Evolutionary conservation across 2,329 filamentous ascomycete genomes (phyloP).

Genomic region (Pseudovirgaria hyperparasitica): DNA sequence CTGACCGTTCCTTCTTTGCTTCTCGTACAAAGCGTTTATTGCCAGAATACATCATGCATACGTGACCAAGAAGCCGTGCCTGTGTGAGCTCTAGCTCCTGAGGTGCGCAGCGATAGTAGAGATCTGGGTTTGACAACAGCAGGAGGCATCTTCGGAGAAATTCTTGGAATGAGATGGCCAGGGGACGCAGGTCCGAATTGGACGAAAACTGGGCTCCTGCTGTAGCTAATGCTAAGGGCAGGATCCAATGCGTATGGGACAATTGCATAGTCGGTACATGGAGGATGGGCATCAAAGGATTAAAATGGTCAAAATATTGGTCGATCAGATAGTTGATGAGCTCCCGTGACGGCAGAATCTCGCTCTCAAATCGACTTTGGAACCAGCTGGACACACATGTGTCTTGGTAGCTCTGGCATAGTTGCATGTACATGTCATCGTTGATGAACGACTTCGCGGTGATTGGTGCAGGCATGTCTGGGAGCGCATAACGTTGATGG

Average conservation of each 20-base stretch:
- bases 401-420: slow-evolving; percentile 1
- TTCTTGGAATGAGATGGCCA: slow-evolving; percentile 1
- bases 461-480: slow-evolving; percentile 3
- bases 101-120: neutral
- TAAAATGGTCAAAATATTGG: slow-evolving; percentile 4
- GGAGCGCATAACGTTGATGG: slow-evolving; percentile 1
- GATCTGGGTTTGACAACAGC: slow-evolving; percentile 1
- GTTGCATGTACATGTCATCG: slow-evolving; percentile 1
- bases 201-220: slow-evolving; percentile 2
- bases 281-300: slow-evolving; percentile 3
- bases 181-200: slow-evolving; percentile 1
- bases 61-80: neutral
- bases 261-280: slow-evolving; percentile 1
- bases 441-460: neutral
- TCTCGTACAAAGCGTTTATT: neutral
- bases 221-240: slow-evolving; percentile 1
- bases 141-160: slow-evolving; percentile 3
- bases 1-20: neutral
- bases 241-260: slow-evolving; percentile 2
- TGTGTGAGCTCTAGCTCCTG: neutral
- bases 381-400: slow-evolving; percentile 1
- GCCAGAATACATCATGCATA: neutral
- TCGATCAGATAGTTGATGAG: slow-evolving; percentile 4
- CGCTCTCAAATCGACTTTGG: slow-evolving; percentile 1
- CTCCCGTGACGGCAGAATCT: neutral